These are phyloP conservation scores for Leccinum solheimii DNA, from an alignment of 1,284 basidiomycete species.

Conservation along the genomic window DNA sequence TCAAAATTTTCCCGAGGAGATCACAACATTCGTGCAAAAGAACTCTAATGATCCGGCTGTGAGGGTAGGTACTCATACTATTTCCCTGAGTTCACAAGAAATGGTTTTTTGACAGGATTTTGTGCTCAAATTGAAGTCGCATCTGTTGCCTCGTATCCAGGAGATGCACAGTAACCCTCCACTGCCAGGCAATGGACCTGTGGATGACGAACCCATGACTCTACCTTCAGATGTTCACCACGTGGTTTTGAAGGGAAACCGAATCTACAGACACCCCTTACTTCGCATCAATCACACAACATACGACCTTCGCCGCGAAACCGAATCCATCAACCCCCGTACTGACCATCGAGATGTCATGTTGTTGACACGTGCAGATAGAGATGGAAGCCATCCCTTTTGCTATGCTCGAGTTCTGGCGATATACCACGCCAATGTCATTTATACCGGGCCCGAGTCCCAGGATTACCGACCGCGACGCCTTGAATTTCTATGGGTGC, in stretches of 20 bases:
- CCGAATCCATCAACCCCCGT: neutral
- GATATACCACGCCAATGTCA: neutral
- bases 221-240: neutral
- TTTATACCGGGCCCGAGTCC: neutral
- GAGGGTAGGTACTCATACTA: neutral
- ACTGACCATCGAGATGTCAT: neutral
- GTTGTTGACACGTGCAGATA: neutral
- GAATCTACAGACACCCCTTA: neutral
- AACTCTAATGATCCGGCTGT: neutral
- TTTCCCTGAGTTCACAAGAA: neutral
- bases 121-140: neutral
- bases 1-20: slow-evolving; percentile 12
- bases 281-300: neutral
- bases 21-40: slow-evolving; percentile 15
- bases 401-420: neutral
- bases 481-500: neutral
- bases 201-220: neutral
- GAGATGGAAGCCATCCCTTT: neutral
- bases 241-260: neutral
- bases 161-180: neutral
- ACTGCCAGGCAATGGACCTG: neutral
- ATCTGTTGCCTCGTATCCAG: neutral
- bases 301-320: neutral
- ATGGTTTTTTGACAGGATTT: neutral
- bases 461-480: neutral